Percentiles rank a stretch among this genome's conserved stretches.
Evolutionary conservation across 306 rosid species (phyloP).

Genomic region (Pyrus betulifolia): DNA sequence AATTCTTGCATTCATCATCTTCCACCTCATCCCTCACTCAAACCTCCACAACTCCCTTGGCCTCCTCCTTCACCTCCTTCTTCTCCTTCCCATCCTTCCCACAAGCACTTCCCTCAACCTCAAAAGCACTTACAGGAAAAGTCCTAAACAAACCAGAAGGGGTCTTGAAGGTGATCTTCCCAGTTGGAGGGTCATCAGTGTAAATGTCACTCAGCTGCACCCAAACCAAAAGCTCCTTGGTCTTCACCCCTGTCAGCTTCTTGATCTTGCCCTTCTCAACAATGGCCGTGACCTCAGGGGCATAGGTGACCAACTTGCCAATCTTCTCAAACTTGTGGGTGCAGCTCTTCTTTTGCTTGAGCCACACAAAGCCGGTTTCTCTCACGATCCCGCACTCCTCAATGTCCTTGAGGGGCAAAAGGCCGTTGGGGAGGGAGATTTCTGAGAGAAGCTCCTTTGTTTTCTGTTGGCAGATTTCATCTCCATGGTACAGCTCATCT

Average conservation of each 20-base stretch:
- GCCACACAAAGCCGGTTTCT: conserved; percentile 78
- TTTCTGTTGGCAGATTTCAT: conserved; percentile 53
- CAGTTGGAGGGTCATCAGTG: conserved; percentile 59
- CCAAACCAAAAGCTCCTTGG: conserved; percentile 89
- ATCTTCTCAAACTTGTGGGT: conserved; percentile 80
- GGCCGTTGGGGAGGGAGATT: conserved; percentile 59
- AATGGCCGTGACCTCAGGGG: conserved; percentile 56
- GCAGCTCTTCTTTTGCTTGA: conserved; percentile 53
- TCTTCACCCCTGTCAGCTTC: conserved; percentile 73
- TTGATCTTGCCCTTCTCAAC: conserved; percentile 54
- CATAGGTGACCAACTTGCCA: conserved; percentile 55
- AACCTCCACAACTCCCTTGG: conserved; percentile 12
- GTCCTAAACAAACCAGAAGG: conserved; percentile 54
- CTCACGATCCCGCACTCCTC: conserved; percentile 64
- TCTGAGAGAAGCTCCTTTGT: conserved; percentile 51
- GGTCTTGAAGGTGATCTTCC: conserved; percentile 63
- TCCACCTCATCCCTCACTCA: neutral
- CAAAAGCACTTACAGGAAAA: conserved; percentile 57
- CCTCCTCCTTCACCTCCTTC: conserved; percentile 36
- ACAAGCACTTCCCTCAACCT: conserved; percentile 33
- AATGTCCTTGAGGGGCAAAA: conserved; percentile 63
- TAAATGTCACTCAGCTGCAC: conserved; percentile 53
- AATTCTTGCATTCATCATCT: neutral
- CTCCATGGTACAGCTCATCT: conserved; percentile 64
- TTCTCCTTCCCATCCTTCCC: conserved; percentile 11